Percentiles rank a stretch among this genome's conserved stretches.
Evolutionary conservation across 139 green algal genomes (phyloP).

Genomic region (Haematococcus sp.): DNA sequence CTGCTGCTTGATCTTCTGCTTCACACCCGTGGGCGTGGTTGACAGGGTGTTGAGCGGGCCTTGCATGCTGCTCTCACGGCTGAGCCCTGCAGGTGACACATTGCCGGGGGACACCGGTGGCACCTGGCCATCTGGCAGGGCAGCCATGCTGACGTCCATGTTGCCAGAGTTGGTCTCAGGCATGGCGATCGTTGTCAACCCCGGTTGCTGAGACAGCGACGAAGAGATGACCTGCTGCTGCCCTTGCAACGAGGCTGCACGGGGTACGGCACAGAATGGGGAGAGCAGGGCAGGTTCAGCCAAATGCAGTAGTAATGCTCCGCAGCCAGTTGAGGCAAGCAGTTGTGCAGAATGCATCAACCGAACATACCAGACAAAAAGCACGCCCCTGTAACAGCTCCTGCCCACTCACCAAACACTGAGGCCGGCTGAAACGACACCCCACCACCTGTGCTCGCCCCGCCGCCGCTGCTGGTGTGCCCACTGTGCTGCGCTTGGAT

Average conservation of each 20-base stretch:
- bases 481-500: background rate
- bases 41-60: constrained; percentile 14
- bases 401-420: constrained; percentile 7
- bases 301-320: too few relatives aligned
- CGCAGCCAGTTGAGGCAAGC: too few relatives aligned
- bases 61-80: constrained; percentile 35
- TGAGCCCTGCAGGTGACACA: constrained; percentile 16
- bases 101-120: constrained; percentile 20
- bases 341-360: too few relatives aligned
- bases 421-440: background rate
- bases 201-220: too few relatives aligned
- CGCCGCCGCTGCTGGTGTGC: background rate
- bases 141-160: background rate
- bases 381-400: too few relatives aligned
- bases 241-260: constrained; percentile 16
- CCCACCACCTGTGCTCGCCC: background rate
- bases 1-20: constrained; percentile 32
- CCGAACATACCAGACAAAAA: too few relatives aligned
- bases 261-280: background rate
- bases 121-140: background rate
- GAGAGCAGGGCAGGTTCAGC: too few relatives aligned
- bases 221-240: constrained; percentile 6
- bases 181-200: too few relatives aligned
- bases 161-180: background rate
- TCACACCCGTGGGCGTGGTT: constrained; percentile 24